phyloP scores from a whole-genome alignment of 179 eudicot species.

The Beta macrorhiza region DNA sequence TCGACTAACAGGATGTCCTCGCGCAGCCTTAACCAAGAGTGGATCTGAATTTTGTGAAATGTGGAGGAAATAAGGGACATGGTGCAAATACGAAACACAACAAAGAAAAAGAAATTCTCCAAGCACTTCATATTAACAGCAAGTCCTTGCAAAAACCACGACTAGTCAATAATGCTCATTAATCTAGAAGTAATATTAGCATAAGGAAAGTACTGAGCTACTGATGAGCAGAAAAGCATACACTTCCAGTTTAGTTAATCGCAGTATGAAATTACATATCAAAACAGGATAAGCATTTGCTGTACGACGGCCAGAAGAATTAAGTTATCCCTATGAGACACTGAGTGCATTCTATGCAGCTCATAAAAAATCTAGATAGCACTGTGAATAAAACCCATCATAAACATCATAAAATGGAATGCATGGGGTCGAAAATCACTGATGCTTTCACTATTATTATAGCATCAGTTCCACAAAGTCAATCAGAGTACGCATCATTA shows the following conservation, averaged over 20 bases:
- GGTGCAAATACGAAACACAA: background rate
- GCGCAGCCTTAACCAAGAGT: slow-evolving; percentile 81
- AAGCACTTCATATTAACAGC: background rate
- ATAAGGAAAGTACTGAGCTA: background rate
- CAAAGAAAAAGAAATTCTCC: background rate
- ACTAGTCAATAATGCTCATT: background rate
- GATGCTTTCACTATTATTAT: too few relatives aligned
- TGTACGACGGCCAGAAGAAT: too few relatives aligned
- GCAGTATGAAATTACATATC: background rate
- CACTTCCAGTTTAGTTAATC: background rate
- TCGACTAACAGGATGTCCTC: slow-evolving; percentile 67
- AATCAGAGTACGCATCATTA: too few relatives aligned
- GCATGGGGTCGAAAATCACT: background rate
- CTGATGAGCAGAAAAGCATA: background rate
- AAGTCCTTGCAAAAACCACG: background rate
- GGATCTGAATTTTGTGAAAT: slow-evolving; percentile 48
- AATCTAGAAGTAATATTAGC: background rate
- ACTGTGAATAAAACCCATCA: background rate
- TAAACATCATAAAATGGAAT: background rate
- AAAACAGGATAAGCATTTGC: too few relatives aligned
- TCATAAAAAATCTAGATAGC: background rate
- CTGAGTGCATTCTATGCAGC: background rate
- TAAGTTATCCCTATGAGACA: too few relatives aligned
- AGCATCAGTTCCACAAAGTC: too few relatives aligned
- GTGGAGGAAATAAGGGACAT: background rate